Base-by-base conservation (phyloP, 306 rosid genomes). In the Lathyrus sativus region DNA sequence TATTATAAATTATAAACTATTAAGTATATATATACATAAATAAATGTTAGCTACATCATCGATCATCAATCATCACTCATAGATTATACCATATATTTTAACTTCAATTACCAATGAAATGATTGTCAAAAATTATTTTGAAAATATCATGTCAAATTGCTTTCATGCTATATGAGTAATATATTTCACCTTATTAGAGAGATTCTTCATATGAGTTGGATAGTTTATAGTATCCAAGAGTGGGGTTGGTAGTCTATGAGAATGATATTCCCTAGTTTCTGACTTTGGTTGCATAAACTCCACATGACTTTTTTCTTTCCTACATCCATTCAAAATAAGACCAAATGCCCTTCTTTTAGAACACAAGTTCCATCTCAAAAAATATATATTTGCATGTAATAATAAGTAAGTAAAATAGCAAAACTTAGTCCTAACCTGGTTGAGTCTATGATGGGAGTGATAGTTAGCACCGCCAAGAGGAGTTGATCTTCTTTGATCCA, bases 171-270 rank as follows among this genome's bases (percentile, higher is more conserved):
- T 19, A 19, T 31, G 35, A 31, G 35, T 31, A 4, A 31, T 31
- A 33, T 33, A 33, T 33, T 33, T 33, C 38, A 90, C 99, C 97
- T 88, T 90, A 57, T 75, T 48, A 44, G 97, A 82, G 41, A 90
- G 85, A 74, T 88, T 93, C 83, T 93, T 93, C 97, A 93, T 90
- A 67, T 93, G 99, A 72, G 88, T 81, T 62, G 99, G 97, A 78
- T 84, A 84, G 81, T 87, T 93, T 54, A 88, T 81, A 57, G 99
- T 93, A 81, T 93, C 99, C 76, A 93, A 49, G 10, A 93, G 77
- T 29, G 99, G 97, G 41, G 99, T 93, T 51, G 96, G 91, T 59
- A 90, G 92, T 75, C 89, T 86, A 58, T 82, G 81, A 1, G 91
- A 84, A 57, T 76, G 71, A 75, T 87, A 93, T 61, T 85, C 95